Evolutionary conservation across 163 green algal species (phyloP).

Genomic region (Scenedesmus sp.): DNA sequence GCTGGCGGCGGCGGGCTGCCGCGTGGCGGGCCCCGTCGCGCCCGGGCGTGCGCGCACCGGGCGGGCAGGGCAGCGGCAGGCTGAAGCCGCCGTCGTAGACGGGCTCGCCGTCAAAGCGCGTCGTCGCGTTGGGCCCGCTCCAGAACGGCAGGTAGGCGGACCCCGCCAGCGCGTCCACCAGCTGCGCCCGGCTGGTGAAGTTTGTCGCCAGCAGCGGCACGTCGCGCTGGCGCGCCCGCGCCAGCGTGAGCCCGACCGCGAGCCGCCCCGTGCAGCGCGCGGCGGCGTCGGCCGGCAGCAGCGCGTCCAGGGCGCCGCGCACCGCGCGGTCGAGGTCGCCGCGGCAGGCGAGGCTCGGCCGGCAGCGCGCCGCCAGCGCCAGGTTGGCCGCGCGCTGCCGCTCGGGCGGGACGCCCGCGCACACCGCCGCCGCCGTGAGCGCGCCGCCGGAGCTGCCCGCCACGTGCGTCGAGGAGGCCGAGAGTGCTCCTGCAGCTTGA

Average conservation of each 20-base stretch:
- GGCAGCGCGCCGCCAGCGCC: constrained; percentile 6
- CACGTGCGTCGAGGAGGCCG: constrained; percentile 13
- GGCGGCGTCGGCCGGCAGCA: background rate
- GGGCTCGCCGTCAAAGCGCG: background rate
- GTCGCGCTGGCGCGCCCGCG: background rate
- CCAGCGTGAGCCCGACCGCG: constrained; percentile 4
- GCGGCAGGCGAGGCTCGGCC: background rate
- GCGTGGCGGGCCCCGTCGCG: no score
- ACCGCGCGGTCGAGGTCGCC: background rate
- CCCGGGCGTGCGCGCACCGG: no score
- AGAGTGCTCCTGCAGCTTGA: background rate
- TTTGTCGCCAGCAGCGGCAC: background rate
- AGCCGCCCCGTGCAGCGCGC: background rate
- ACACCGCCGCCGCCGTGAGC: background rate
- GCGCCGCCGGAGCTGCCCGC: constrained; percentile 16
- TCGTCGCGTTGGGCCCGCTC: background rate
- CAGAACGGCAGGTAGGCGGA: constrained; percentile 33
- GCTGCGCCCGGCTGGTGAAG: background rate
- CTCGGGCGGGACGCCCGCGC: background rate
- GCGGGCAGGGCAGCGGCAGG: no score
- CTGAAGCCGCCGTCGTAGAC: constrained; percentile 38
- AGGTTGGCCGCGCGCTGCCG: background rate
- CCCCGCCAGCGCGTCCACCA: background rate
- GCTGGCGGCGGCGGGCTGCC: no score
- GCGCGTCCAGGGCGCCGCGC: background rate